These are phyloP conservation scores for Collybiopsis luxurians DNA, from an alignment of 768 basidiomycete species.

Conservation along the genomic window DNA sequence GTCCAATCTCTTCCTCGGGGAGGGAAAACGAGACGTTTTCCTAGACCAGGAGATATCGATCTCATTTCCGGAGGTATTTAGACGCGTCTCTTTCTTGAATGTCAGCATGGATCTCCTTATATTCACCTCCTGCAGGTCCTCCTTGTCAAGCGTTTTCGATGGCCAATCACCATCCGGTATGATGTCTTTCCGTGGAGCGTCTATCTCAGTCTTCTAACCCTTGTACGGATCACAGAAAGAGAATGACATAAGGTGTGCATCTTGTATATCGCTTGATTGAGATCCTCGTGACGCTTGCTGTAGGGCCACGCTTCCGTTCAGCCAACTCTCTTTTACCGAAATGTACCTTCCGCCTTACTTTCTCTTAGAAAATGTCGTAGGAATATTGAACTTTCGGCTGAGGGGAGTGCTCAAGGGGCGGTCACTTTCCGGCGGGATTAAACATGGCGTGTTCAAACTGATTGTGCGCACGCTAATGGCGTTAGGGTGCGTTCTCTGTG, in stretches of 20 bases:
- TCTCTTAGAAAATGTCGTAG: conserved; percentile 71
- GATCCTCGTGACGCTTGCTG: not conserved
- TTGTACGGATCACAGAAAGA: conserved; percentile 35
- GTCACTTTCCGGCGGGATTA: conserved; percentile 35
- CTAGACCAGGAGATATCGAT: conserved; percentile 57
- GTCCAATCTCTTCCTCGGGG: not conserved
- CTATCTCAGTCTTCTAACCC: not conserved
- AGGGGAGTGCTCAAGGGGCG: conserved; percentile 30
- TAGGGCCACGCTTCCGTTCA: conserved; percentile 63
- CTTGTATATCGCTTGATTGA: not conserved
- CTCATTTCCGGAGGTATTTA: conserved; percentile 70
- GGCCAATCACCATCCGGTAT: conserved; percentile 61
- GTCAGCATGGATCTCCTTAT: not conserved
- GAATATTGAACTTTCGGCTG: conserved; percentile 52
- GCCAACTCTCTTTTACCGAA: conserved; percentile 71
- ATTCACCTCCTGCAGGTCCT: conserved; percentile 45
- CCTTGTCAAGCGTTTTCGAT: conserved; percentile 74
- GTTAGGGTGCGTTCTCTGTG: conserved; percentile 51
- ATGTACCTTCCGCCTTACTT: conserved; percentile 61
- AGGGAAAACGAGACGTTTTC: conserved; percentile 30
- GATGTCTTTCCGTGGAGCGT: conserved; percentile 13
- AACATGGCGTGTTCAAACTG: conserved; percentile 64
- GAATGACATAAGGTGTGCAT: conserved; percentile 57
- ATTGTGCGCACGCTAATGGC: conserved; percentile 56
- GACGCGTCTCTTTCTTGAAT: not conserved